A percentile compares a stretch with the other conserved stretches of the same genome.
Conservation (phyloP, 2,329 filamentous ascomycete genomes). For the Lecanicillium sp. region DNA sequence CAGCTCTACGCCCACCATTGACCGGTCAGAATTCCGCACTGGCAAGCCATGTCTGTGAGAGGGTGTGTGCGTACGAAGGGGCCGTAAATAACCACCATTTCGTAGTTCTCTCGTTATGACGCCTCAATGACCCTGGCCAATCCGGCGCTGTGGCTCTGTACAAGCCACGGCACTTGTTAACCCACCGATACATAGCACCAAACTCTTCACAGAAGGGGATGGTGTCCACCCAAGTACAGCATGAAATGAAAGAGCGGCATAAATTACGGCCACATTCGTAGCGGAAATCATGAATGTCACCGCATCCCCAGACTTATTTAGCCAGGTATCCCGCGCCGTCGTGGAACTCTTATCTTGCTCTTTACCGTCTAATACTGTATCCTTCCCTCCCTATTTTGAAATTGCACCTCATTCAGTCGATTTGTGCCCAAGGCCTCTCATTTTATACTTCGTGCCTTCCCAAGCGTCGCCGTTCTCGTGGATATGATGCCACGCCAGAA, state of each 20-base stretch:
- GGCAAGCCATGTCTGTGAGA: too few relatives aligned
- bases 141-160: neutral
- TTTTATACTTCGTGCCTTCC: neutral
- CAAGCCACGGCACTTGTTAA: too few relatives aligned
- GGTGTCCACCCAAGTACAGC: constrained; percentile 5
- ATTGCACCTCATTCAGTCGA: neutral
- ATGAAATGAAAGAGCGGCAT: neutral
- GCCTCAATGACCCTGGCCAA: too few relatives aligned
- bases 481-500: constrained; percentile 46
- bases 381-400: neutral
- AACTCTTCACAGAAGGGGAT: neutral
- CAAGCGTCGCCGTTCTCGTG: neutral
- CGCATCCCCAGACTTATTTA: neutral
- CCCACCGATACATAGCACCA: too few relatives aligned
- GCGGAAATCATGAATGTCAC: neutral
- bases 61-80: too few relatives aligned
- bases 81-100: too few relatives aligned
- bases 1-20: too few relatives aligned
- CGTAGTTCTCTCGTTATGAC: too few relatives aligned
- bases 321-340: neutral
- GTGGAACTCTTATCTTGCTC: constrained; percentile 4
- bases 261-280: neutral
- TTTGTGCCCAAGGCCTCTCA: neutral
- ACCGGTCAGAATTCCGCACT: too few relatives aligned
- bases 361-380: neutral